Evolutionary conservation across 768 basidiomycete genomes (phyloP).

Genomic region (button mushroom (Agaricus bisporus)): DNA sequence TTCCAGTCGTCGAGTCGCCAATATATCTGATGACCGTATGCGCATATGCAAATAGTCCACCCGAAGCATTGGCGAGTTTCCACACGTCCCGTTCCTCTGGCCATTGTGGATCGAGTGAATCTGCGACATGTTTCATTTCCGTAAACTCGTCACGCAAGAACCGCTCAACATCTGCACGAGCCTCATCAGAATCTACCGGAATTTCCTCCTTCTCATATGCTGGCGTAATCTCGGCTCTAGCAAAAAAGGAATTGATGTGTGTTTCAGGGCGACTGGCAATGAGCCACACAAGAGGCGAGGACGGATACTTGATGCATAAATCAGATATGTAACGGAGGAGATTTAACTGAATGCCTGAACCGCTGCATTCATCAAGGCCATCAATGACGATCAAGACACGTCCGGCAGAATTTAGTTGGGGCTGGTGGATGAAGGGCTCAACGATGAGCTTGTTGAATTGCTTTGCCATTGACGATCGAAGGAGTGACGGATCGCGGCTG

Average conservation of each 20-base stretch:
- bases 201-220: slow-evolving; percentile 3
- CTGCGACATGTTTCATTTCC: slow-evolving; percentile 5
- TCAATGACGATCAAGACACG: slow-evolving; percentile 13
- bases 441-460: slow-evolving; percentile 14
- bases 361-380: slow-evolving; percentile 22
- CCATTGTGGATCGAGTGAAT: slow-evolving; percentile 12
- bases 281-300: slow-evolving; percentile 16
- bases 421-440: slow-evolving; percentile 1
- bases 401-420: not conserved
- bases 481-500: slow-evolving; percentile 3
- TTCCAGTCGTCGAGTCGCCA: not conserved
- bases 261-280: slow-evolving; percentile 22
- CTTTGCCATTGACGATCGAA: not conserved
- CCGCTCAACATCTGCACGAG: slow-evolving; percentile 14
- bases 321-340: slow-evolving; percentile 12
- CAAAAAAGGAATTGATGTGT: slow-evolving; percentile 13
- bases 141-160: slow-evolving; percentile 11
- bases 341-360: slow-evolving; percentile 7
- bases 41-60: slow-evolving; percentile 21
- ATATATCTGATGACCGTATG: slow-evolving; percentile 16
- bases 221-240: not conserved
- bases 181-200: slow-evolving; percentile 10
- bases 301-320: not conserved
- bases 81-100: slow-evolving; percentile 11
- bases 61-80: slow-evolving; percentile 14